phyloP scores from a whole-genome alignment of 148 eudicot species.

The Oxyria digyna region DNA sequence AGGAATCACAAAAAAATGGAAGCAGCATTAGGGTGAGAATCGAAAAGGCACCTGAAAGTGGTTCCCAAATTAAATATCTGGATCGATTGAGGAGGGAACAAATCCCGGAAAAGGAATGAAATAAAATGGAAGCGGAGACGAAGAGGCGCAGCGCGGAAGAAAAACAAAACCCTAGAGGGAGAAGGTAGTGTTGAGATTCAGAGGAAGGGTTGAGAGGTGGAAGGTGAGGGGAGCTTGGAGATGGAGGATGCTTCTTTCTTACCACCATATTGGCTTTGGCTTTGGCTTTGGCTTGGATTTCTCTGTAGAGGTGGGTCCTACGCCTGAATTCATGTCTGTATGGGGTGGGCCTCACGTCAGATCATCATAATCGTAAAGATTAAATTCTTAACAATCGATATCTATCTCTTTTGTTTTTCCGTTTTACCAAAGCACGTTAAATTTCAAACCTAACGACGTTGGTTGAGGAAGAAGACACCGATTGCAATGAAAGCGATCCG shows the following conservation, averaged over 20 bases:
- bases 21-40: background rate
- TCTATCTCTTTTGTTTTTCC: background rate
- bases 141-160: background rate
- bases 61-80: background rate
- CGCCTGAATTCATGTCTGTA: background rate
- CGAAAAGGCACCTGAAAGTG: constrained; percentile 4
- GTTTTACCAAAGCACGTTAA: background rate
- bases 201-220: background rate
- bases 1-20: background rate
- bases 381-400: background rate
- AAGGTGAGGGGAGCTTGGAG: constrained; percentile 14
- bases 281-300: constrained; percentile 3
- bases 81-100: background rate
- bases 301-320: constrained; percentile 5
- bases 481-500: background rate
- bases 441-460: background rate
- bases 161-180: constrained; percentile 21
- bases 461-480: background rate
- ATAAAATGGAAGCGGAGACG: background rate
- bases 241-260: constrained; percentile 15
- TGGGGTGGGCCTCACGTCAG: constrained; percentile 9
- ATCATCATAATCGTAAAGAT: background rate
- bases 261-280: too few relatives aligned
- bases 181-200: background rate
- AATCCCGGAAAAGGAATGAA: background rate